A percentile compares a stretch with the other conserved stretches of the same genome.
Conservation (phyloP, 495 filamentous ascomycete species). For the Xylaria bambusicola region DNA sequence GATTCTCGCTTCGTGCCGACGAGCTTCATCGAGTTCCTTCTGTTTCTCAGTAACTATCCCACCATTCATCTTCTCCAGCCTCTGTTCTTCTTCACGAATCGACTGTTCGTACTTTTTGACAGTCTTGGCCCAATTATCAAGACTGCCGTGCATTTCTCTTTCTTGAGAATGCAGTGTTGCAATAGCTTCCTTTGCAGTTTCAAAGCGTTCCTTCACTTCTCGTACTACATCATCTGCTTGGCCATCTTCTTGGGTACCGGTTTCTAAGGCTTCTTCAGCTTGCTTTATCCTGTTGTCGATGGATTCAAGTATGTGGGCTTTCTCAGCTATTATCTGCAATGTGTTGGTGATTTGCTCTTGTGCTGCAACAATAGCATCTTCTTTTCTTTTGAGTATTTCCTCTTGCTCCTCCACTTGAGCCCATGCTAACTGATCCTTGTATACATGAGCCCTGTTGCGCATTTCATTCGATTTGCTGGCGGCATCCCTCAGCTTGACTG, state of each 20-base stretch:
- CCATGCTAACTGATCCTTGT: conserved; percentile 69
- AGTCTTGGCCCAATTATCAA: conserved; percentile 38
- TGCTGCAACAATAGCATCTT: conserved; percentile 35
- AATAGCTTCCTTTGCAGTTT: conserved; percentile 33
- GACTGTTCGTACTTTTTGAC: conserved; percentile 39
- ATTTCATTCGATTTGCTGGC: conserved; percentile 41
- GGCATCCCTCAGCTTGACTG: conserved; percentile 41
- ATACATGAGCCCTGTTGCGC: conserved; percentile 58
- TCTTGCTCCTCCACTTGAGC: conserved; percentile 60
- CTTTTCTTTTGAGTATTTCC: conserved; percentile 30
- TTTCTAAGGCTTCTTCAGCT: conserved; percentile 25
- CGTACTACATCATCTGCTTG: conserved; percentile 41
- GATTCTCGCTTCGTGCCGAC: conserved; percentile 47
- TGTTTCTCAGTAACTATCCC: conserved; percentile 43
- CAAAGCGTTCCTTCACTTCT: conserved; percentile 39
- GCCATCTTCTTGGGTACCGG: conserved; percentile 34
- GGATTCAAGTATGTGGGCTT: conserved; percentile 28
- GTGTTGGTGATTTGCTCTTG: conserved; percentile 31
- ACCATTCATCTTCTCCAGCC: conserved; percentile 57
- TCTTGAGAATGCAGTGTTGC: conserved; percentile 45
- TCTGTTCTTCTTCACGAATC: conserved; percentile 45
- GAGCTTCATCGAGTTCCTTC: conserved; percentile 50
- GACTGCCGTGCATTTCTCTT: conserved; percentile 43
- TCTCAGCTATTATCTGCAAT: conserved; percentile 29
- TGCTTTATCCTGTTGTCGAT: conserved; percentile 34